These are phyloP conservation scores for Aspergillus mulundensis DNA, from an alignment of 495 filamentous ascomycete genomes.

Conservation along the genomic window DNA sequence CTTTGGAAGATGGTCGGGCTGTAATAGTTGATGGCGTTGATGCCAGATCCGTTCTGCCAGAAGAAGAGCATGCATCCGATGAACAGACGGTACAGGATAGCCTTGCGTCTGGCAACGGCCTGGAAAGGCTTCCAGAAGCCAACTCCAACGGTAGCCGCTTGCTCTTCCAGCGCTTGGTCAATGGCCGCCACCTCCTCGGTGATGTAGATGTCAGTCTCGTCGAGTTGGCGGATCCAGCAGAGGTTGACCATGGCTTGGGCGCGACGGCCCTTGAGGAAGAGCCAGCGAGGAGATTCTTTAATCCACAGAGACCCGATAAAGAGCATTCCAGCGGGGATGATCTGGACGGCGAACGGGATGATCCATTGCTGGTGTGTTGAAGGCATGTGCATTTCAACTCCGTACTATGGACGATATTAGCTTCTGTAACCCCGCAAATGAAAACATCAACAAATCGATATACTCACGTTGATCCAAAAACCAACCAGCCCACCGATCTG, in stretches of 20 bases:
- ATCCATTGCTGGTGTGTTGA: slow-evolving; percentile 47
- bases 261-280: slow-evolving; percentile 44
- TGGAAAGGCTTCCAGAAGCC: slow-evolving; percentile 70
- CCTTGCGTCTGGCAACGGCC: slow-evolving; percentile 44
- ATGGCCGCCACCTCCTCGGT: slow-evolving; percentile 64
- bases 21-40: slow-evolving; percentile 71
- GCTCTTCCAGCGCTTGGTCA: slow-evolving; percentile 58
- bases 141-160: slow-evolving; percentile 54
- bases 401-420: slow-evolving; percentile 26
- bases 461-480: slow-evolving; percentile 61
- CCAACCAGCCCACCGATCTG: slow-evolving; percentile 69
- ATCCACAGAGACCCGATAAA: slow-evolving; percentile 46
- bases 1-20: slow-evolving; percentile 55
- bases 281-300: slow-evolving; percentile 56
- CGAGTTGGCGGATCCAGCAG: slow-evolving; percentile 60
- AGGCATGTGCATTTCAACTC: slow-evolving; percentile 31
- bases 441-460: no score
- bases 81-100: slow-evolving; percentile 62
- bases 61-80: slow-evolving; percentile 64
- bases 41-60: slow-evolving; percentile 65
- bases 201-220: slow-evolving; percentile 55
- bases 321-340: slow-evolving; percentile 50
- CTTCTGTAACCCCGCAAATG: no score
- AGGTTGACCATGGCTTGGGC: slow-evolving; percentile 58
- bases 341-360: slow-evolving; percentile 55